These are phyloP conservation scores for Ettlia oleoabundans DNA, from an alignment of 139 green algal species.

Conservation along the genomic window DNA sequence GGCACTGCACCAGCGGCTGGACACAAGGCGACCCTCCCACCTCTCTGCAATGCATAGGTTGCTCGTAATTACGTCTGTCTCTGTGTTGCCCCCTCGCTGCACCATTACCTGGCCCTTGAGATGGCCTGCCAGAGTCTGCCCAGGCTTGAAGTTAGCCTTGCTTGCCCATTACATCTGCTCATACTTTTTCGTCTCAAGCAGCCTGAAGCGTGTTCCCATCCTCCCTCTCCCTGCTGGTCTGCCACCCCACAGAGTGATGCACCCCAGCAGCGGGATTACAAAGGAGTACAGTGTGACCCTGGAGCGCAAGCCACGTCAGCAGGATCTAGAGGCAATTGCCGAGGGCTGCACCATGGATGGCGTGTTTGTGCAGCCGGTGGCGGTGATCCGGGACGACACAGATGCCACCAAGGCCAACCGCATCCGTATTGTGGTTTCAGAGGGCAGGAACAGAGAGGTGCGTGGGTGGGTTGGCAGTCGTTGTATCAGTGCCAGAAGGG, in stretches of 20 bases:
- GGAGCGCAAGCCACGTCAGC: conserved; percentile 36
- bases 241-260: conserved; percentile 43
- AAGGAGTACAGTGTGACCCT: conserved; percentile 85
- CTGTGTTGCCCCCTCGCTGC: no score
- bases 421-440: conserved; percentile 75
- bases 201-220: background rate
- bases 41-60: no score
- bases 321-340: conserved; percentile 58
- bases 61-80: no score
- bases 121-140: background rate
- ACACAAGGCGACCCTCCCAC: no score
- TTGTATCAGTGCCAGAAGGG: conserved; percentile 33
- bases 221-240: background rate
- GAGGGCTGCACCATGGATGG: conserved; percentile 51
- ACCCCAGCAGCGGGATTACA: conserved; percentile 64
- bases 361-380: conserved; percentile 54
- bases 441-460: conserved; percentile 86
- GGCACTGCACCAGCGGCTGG: background rate
- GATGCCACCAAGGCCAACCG: conserved; percentile 38
- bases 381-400: conserved; percentile 40
- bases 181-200: background rate
- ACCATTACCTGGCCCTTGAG: background rate
- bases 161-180: no score
- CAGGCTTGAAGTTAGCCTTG: no score
- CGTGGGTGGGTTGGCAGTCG: no score